These are phyloP conservation scores for Dioscorea alata DNA, from an alignment of 106 monocot genomes.

Conservation along the genomic window DNA sequence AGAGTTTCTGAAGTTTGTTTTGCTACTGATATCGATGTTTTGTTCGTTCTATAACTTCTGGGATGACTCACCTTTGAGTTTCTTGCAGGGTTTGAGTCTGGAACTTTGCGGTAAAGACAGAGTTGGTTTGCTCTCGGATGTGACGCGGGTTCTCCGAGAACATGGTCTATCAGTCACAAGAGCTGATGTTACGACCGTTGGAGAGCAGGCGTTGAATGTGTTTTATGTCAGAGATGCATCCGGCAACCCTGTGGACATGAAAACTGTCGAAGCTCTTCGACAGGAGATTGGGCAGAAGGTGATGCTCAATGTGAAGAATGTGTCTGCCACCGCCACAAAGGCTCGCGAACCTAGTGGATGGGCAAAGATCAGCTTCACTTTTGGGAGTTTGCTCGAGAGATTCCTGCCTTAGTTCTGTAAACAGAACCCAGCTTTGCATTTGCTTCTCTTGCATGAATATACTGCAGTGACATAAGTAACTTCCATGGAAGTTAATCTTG, in stretches of 20 bases:
- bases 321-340: slow-evolving; percentile 23
- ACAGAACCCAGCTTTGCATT: not conserved
- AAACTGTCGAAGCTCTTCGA: slow-evolving; percentile 64
- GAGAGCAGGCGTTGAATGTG: slow-evolving; percentile 62
- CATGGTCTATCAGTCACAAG: slow-evolving; percentile 67
- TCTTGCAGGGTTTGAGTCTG: slow-evolving; percentile 66
- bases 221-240: slow-evolving; percentile 88
- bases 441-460: too few relatives aligned
- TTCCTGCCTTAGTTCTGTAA: slow-evolving; percentile 33
- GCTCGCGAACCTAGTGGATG: slow-evolving; percentile 30
- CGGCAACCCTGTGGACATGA: slow-evolving; percentile 61
- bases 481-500: too few relatives aligned
- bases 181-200: slow-evolving; percentile 72
- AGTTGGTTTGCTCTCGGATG: slow-evolving; percentile 87
- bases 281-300: slow-evolving; percentile 66
- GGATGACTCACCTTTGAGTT: too few relatives aligned
- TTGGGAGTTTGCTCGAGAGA: slow-evolving; percentile 56
- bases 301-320: slow-evolving; percentile 79
- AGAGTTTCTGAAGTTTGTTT: slow-evolving; percentile 71
- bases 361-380: slow-evolving; percentile 64
- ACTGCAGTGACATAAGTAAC: too few relatives aligned
- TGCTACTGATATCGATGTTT: too few relatives aligned
- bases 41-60: too few relatives aligned
- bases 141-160: slow-evolving; percentile 82
- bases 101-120: slow-evolving; percentile 82